Conservation (phyloP, 805 yeast genomes). For the Ogataea nonfermentans region DNA sequence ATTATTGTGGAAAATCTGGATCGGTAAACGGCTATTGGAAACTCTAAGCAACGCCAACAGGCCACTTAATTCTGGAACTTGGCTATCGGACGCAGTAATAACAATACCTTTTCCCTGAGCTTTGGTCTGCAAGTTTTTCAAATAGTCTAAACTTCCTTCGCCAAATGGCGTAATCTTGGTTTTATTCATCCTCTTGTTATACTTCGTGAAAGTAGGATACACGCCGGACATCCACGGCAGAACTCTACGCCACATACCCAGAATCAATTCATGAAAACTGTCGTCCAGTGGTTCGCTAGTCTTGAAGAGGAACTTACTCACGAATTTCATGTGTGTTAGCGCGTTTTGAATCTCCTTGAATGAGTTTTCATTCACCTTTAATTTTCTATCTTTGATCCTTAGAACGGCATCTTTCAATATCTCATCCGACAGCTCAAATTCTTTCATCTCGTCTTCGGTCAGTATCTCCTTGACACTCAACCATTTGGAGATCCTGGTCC, state of each 20-base stretch:
- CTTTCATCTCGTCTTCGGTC: conserved; percentile 23
- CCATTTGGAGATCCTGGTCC: conserved; percentile 30
- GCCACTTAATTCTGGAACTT: conserved; percentile 46
- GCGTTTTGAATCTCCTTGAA: conserved; percentile 25
- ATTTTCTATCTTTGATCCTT: conserved; percentile 22
- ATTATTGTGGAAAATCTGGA: conserved; percentile 45
- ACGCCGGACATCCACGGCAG: conserved; percentile 43
- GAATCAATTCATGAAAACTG: too few species aligned
- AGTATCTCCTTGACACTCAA: conserved; percentile 26
- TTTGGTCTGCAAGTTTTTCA: conserved; percentile 30
- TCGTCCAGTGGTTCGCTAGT: conserved; percentile 7
- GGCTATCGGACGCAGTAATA: conserved; percentile 46
- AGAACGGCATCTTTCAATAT: conserved; percentile 22
- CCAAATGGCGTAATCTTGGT: conserved; percentile 15
- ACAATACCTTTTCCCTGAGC: conserved; percentile 53
- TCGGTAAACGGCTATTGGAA: conserved; percentile 48
- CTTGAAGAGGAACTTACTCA: conserved; percentile 25
- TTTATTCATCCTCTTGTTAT: conserved; percentile 26
- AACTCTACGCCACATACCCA: too few species aligned
- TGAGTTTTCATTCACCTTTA: conserved; percentile 25
- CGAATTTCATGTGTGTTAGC: conserved; percentile 28
- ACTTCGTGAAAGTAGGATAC: conserved; percentile 39
- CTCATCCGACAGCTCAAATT: conserved; percentile 25
- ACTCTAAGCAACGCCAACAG: conserved; percentile 49
- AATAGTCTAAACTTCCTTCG: conserved; percentile 20